Base-by-base conservation (phyloP, 2,329 filamentous ascomycete genomes). In the Coniochaeta prunicola region DNA sequence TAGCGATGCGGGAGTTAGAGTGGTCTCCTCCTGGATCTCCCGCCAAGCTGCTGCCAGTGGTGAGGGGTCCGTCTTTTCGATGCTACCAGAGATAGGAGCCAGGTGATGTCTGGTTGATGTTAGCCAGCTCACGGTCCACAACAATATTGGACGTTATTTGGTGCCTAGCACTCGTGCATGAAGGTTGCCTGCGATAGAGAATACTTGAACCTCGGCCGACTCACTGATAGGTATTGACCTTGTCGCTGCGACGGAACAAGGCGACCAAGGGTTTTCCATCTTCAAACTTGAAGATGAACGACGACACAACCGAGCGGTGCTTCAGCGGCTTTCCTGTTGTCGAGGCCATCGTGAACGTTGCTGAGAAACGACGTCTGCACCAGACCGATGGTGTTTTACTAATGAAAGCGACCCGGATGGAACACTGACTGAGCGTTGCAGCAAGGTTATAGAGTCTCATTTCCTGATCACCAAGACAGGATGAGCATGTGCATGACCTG, bases 11-110 rank as follows among this genome's bases (percentile, higher is more conserved):
- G 72, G 62, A 0, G 76, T 79, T 13, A 89, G 75, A 1, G 73
- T 75, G 0, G 86, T 88, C 68, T 89, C 86, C 66, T 89, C 85
- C 5, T 68, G 65, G 24, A 89, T 74, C 69, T 88, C 85, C 15
- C 86, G 78, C 76, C 81, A 81, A 28, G 86, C 86, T 0, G 86
- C 80, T 3, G 76, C 72, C 6, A 85, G 68, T 0, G 85, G 80
- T 24, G 70, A 77, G 3, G 71, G 59, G 63, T 89, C 86, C 0
- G 70, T 67, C 6, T 72, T 57, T 3, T 87, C 81, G 56, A 89
- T 80, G 58, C 76, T 80, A 38, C 86, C 86, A 0, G 85, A 85
- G 19, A 88, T 80, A 1, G 85, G 82, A 0, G 83, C 85, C 56
- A 85, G 78, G 66, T 80, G 84, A 65, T 79, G 78, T 65, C 79